Percentiles rank a stretch among this genome's conserved stretches.
These are phyloP conservation scores for Trypanosoma melophagium DNA, from an alignment of 208 protist species.

Conservation along the genomic window DNA sequence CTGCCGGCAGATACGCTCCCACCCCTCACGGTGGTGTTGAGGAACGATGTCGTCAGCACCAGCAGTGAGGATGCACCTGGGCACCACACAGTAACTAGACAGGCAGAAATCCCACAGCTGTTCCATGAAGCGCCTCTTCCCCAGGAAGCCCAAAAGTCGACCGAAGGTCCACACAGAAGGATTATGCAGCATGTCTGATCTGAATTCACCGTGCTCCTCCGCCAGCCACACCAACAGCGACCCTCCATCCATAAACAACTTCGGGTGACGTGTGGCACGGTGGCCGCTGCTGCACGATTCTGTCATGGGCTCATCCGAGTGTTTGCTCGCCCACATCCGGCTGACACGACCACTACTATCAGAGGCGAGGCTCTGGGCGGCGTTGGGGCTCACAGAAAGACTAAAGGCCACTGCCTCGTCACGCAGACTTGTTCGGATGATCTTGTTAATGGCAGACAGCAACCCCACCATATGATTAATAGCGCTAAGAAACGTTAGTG, in stretches of 20 bases:
- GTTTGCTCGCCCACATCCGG: slow-evolving; percentile 1
- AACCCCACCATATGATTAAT: slow-evolving; percentile 10
- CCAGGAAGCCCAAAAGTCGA: slow-evolving; percentile 40
- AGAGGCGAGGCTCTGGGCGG: neutral
- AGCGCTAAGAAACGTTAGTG: slow-evolving; percentile 4
- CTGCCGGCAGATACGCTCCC: slow-evolving; percentile 3
- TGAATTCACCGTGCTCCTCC: slow-evolving; percentile 7
- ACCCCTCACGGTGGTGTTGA: slow-evolving; percentile 10
- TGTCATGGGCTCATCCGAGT: neutral
- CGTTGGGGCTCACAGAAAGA: neutral
- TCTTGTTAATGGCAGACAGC: slow-evolving; percentile 2
- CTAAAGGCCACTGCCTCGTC: slow-evolving; percentile 13
- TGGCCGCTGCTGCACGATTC: slow-evolving; percentile 2
- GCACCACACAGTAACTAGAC: slow-evolving; percentile 40
- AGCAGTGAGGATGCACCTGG: slow-evolving; percentile 12
- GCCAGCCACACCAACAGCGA: slow-evolving; percentile 7
- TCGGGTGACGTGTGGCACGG: neutral
- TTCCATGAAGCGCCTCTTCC: slow-evolving; percentile 40
- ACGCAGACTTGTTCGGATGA: slow-evolving; percentile 5
- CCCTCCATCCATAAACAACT: neutral
- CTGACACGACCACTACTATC: neutral
- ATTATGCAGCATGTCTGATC: neutral
- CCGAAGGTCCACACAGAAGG: slow-evolving; percentile 34
- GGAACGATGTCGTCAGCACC: neutral
- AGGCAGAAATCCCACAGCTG: slow-evolving; percentile 52